These are phyloP conservation scores for Eucalyptus fibrosa DNA, from an alignment of 345 rosid species.

Conservation along the genomic window DNA sequence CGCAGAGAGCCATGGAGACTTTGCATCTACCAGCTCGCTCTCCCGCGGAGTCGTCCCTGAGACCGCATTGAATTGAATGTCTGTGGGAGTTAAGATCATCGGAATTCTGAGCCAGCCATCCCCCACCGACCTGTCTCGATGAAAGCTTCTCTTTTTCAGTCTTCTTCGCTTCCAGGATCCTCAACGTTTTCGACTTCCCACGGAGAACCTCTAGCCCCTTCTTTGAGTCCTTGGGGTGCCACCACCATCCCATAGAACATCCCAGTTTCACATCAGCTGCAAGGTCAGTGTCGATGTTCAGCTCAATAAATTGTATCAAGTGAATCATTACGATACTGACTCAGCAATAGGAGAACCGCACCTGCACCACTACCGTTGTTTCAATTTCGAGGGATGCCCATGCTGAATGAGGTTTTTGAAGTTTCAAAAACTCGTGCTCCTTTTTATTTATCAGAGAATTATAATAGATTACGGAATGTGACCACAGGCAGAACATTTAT, in stretches of 20 bases:
- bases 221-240: conserved; percentile 64
- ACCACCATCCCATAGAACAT: conserved; percentile 93
- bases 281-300: neutral
- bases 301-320: neutral
- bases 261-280: conserved; percentile 67
- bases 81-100: conserved; percentile 74
- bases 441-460: neutral
- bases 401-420: neutral
- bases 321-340: neutral
- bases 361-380: neutral
- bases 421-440: neutral
- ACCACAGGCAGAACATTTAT: neutral
- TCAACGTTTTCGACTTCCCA: conserved; percentile 83
- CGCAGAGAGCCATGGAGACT: conserved; percentile 86
- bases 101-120: conserved; percentile 87
- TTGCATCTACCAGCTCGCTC: conserved; percentile 58
- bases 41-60: conserved; percentile 51
- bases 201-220: conserved; percentile 79
- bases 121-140: conserved; percentile 79
- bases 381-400: neutral
- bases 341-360: neutral
- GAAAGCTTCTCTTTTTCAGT: conserved; percentile 73
- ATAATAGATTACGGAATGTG: neutral
- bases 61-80: conserved; percentile 48
- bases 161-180: conserved; percentile 79